Conservation (phyloP, 2,329 filamentous ascomycete genomes). For the Paramyrothecium roridum region DNA sequence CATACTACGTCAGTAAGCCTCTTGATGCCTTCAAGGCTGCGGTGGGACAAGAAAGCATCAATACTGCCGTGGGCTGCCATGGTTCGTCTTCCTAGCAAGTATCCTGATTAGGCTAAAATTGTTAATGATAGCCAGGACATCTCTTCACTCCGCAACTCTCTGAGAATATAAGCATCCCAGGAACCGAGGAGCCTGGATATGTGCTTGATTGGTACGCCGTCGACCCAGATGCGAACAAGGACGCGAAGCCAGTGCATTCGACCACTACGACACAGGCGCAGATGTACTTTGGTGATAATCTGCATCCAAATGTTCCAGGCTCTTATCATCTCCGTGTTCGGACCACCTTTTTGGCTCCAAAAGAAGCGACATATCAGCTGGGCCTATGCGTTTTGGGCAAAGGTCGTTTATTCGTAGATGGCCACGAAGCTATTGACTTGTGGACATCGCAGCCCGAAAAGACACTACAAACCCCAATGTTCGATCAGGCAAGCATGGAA, state of each 20-base stretch:
- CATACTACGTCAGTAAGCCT: constrained; percentile 28
- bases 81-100: constrained; percentile 10
- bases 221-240: background rate
- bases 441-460: constrained; percentile 27
- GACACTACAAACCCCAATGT: constrained; percentile 27
- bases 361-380: constrained; percentile 20
- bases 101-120: background rate
- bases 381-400: constrained; percentile 31
- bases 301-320: constrained; percentile 1
- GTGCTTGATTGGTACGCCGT: background rate
- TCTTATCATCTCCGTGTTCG: constrained; percentile 3
- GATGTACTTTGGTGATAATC: constrained; percentile 6
- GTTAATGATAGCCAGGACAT: background rate
- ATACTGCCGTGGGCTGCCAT: constrained; percentile 14
- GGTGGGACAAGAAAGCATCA: constrained; percentile 11
- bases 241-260: background rate
- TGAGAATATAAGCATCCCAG: background rate
- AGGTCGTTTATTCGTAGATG: constrained; percentile 28
- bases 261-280: background rate
- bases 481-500: constrained; percentile 30
- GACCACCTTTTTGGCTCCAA: constrained; percentile 2
- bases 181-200: background rate
- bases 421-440: constrained; percentile 25
- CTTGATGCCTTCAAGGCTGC: constrained; percentile 25
- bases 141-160: constrained; percentile 1